These are phyloP conservation scores for Serendipita sp. DNA, from an alignment of 768 basidiomycete species.

Conservation along the genomic window DNA sequence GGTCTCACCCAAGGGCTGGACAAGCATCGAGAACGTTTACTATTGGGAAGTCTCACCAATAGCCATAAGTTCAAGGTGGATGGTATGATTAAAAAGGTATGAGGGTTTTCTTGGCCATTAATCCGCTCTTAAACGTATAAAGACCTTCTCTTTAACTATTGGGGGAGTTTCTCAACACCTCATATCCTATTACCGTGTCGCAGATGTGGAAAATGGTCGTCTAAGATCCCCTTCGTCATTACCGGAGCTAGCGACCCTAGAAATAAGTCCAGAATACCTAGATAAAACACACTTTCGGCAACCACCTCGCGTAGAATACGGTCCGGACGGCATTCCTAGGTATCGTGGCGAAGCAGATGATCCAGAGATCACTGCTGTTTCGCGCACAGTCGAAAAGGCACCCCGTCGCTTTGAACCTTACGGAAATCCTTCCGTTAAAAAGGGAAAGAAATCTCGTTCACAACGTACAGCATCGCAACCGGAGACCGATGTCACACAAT, in stretches of 20 bases:
- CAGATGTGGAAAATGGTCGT: slow-evolving; percentile 78
- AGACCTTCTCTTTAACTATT: slow-evolving; percentile 88
- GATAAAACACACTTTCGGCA: slow-evolving; percentile 83
- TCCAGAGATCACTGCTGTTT: neutral
- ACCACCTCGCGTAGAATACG: slow-evolving; percentile 76
- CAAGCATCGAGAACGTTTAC: slow-evolving; percentile 57
- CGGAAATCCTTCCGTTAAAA: neutral
- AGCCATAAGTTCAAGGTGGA: slow-evolving; percentile 84
- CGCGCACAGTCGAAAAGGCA: neutral
- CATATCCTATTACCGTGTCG: slow-evolving; percentile 86
- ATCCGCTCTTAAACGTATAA: neutral
- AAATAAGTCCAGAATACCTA: slow-evolving; percentile 76
- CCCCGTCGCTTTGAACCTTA: neutral
- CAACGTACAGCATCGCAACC: neutral
- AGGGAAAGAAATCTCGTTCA: neutral
- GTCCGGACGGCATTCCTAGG: slow-evolving; percentile 61
- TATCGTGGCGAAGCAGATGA: slow-evolving; percentile 27
- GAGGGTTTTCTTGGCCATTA: slow-evolving; percentile 14
- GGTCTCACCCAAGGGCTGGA: slow-evolving; percentile 41
- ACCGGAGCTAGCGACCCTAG: slow-evolving; percentile 70
- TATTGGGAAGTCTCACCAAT: slow-evolving; percentile 84
- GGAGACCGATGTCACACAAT: neutral
- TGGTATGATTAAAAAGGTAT: slow-evolving; percentile 94
- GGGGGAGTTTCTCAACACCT: slow-evolving; percentile 77
- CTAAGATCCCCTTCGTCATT: slow-evolving; percentile 77